Evolutionary conservation across 2,329 filamentous ascomycete species (phyloP), one percentile per base, ranked within the genome.

Genomic region (Diatrype stigma): DNA sequence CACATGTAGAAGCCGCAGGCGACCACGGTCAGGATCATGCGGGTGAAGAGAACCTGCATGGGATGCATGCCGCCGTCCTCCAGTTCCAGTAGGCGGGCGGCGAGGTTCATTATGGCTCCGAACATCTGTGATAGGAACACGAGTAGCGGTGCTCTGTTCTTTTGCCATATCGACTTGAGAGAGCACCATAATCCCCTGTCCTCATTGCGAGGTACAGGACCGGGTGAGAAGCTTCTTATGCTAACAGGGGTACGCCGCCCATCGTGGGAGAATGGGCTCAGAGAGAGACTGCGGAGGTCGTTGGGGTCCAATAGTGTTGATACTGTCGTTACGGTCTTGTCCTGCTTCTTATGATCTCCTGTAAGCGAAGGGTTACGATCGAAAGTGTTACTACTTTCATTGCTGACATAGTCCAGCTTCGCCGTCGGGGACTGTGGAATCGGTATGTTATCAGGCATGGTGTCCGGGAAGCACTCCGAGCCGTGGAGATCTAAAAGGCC

Each of bases 41-140:
- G 82, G 6, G 82, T 81, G 61, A 96, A 91, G 3, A 96, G 78
- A 53, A 96, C 85, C 70, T 94, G 89, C 57, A 95, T 85, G 0
- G 91, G 89, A 73, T 94, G 83, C 75, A 95, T 86, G 14, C 57
- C 56, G 44, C 28, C 49, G 17, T 54, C 54, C 14, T 51, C 57
- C 17, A 87, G 76, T 65, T 95, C 89, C 37, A 96, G 73, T 11
- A 93, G 68, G 19, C 90, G 79, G 0, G 90, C 89, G 38, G 84
- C 84, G 10, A 95, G 81, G 66, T 94, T 95, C 92, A 96, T 96
- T 48, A 89, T 70, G 0, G 87, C 85, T 2, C 86, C 90, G 60
- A 96, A 96, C 34, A 94, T 73, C 68, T 96, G 90, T 0, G 90
- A 81, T 2, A 86, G 54, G 17, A 91, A 74, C 42, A 96, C 89